Percentiles rank a stretch among this genome's conserved stretches.
phyloP scores from a whole-genome alignment of 2,329 filamentous ascomycete species.

The Aspergillus sp. region DNA sequence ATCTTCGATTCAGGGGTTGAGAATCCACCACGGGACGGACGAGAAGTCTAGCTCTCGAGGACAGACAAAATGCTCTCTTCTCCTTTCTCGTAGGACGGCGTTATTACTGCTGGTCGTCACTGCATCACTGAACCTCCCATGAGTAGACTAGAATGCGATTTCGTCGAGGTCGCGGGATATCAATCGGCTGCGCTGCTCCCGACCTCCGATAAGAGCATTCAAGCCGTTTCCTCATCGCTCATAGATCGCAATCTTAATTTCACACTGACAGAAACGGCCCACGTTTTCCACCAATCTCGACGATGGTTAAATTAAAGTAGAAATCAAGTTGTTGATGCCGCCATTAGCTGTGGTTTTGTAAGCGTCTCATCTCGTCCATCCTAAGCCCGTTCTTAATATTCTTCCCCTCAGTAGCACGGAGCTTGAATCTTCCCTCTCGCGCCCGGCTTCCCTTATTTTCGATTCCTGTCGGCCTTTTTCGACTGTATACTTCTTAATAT shows the following conservation, averaged over 20 bases:
- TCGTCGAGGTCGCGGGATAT: neutral
- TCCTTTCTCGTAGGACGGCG: neutral
- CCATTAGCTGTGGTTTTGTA: neutral
- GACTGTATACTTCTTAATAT: conserved; percentile 1
- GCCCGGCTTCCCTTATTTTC: neutral
- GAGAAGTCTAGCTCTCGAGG: neutral
- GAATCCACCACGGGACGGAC: conserved; percentile 7
- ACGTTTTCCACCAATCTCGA: conserved; percentile 8
- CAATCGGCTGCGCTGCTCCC: neutral
- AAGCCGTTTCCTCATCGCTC: neutral
- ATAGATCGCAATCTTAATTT: conserved; percentile 4
- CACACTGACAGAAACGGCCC: conserved; percentile 7
- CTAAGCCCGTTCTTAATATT: neutral
- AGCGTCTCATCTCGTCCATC: neutral
- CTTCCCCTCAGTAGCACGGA: conserved; percentile 2
- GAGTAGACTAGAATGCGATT: neutral
- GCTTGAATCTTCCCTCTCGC: neutral
- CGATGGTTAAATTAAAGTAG: conserved; percentile 5
- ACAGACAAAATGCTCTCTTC: neutral
- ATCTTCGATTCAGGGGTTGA: conserved; percentile 15
- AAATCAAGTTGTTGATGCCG: neutral
- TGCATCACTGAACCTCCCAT: neutral
- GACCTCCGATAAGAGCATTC: neutral
- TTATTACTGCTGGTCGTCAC: neutral
- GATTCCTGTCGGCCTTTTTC: neutral